Evolutionary conservation across 257 asterid genomes (phyloP), one percentile per base, ranked within the genome.

Genomic region (Cordia subcordata): DNA sequence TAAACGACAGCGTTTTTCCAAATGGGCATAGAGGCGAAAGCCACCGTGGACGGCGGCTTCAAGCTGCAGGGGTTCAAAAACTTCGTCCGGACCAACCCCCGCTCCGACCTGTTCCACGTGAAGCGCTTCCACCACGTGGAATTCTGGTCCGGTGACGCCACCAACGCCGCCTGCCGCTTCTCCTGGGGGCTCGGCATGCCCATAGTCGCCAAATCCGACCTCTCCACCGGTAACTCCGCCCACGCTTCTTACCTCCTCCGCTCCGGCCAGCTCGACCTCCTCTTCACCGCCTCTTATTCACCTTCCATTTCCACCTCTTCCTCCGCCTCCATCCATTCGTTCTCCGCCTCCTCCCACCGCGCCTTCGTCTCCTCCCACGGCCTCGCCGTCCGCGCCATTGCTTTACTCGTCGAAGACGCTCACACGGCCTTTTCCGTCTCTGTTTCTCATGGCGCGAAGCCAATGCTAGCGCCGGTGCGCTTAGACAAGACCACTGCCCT

Each of bases 121-220:
- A 85, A 63, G 59, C 76, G 83, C 49, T 90, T 90, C 83, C 91
- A 90, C 80, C 98, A 90, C 70, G 62, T 90, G 0, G 96, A 90
- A 46, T 90, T 87, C 78, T 90, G 94, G 92, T 81, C 94, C 62
- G 91, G 92, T 56, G 98, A 87, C 67, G 96, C 96, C 57, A 85
- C 87, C 67, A 91, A 85, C 77, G 73, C 82, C 17, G 67, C 86
- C 68, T 68, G 76, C 42, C 91, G 96, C 44, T 91, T 91, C 77
- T 87, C 96, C 0, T 85, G 94, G 94, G 96, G 88, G 17, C 86
- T 87, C 17, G 98, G 98, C 3, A 85, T 87, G 88, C 87, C 95
- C 8, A 75, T 90, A 51, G 58, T 58, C 17, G 87, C 87, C 0
- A 90, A 90, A 71, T 90, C 98, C 14, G 96, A 90, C 63, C 90